Percentiles rank a stretch among this genome's conserved stretches.
Conservation (phyloP, 2,329 filamentous ascomycete genomes). For the Paecilomyces fulvus region DNA sequence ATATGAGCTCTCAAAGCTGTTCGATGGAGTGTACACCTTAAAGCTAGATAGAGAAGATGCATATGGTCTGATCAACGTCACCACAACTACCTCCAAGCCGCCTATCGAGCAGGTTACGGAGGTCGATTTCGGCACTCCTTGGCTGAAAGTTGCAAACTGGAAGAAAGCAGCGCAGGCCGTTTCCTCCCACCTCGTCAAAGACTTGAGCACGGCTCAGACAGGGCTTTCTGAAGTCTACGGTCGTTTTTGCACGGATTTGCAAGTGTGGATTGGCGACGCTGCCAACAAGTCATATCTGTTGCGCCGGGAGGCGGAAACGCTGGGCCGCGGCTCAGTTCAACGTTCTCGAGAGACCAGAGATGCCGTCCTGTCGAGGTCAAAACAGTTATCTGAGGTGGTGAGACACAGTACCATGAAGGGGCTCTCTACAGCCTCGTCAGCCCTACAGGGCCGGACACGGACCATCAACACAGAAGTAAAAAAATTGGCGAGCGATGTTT, state of each 20-base stretch:
- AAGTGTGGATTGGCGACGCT: constrained; percentile 29
- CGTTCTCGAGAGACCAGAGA: constrained; percentile 15
- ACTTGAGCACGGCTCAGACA: constrained; percentile 29
- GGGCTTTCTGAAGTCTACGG: constrained; percentile 29
- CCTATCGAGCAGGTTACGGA: constrained; percentile 26
- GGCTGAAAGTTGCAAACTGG: constrained; percentile 40
- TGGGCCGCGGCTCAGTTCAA: constrained; percentile 17
- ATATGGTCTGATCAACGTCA: constrained; percentile 42
- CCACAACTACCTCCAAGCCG: constrained; percentile 31
- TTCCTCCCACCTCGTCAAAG: constrained; percentile 27
- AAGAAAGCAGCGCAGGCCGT: constrained; percentile 31
- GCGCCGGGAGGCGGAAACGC: constrained; percentile 18
- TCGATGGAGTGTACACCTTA: constrained; percentile 47
- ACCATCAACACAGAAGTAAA: constrained; percentile 19
- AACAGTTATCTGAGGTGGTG: constrained; percentile 25
- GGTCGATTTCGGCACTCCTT: constrained; percentile 39
- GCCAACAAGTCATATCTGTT: constrained; percentile 27
- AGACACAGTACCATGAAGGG: constrained; percentile 21
- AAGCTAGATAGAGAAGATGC: constrained; percentile 43
- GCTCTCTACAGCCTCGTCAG: constrained; percentile 22
- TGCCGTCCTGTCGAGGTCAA: constrained; percentile 22
- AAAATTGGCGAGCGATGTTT: constrained; percentile 19
- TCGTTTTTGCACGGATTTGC: constrained; percentile 30
- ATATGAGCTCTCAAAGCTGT: constrained; percentile 41
- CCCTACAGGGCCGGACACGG: constrained; percentile 21